These are phyloP conservation scores for Penicillium hordei DNA, from an alignment of 2,329 filamentous ascomycete species.

Conservation along the genomic window DNA sequence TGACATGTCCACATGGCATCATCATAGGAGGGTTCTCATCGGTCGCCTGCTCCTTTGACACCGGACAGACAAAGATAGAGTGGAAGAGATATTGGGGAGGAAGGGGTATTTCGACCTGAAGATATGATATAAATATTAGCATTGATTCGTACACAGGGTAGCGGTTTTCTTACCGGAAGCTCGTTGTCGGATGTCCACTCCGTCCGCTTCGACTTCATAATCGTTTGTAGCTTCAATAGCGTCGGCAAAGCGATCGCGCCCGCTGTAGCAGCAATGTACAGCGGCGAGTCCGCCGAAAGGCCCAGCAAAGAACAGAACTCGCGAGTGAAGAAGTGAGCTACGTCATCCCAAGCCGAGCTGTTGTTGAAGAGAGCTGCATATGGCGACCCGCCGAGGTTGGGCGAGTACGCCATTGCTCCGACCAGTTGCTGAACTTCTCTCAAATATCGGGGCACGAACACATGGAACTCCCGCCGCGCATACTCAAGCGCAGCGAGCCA, in stretches of 20 bases:
- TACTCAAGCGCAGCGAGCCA: constrained; percentile 67
- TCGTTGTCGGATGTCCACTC: constrained; percentile 95
- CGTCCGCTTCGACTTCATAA: constrained; percentile 84
- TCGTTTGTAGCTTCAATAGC: constrained; percentile 81
- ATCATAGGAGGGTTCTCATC: constrained; percentile 94
- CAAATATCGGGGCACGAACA: constrained; percentile 72
- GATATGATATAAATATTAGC: constrained; percentile 7
- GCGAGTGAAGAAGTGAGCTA: constrained; percentile 81
- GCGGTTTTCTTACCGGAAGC: constrained; percentile 65
- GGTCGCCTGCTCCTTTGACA: constrained; percentile 94
- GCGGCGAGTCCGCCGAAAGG: constrained; percentile 83
- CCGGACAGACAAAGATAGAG: constrained; percentile 95
- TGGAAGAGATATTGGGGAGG: constrained; percentile 74
- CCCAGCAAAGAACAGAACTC: constrained; percentile 94
- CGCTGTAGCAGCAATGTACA: constrained; percentile 89
- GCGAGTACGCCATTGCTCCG: constrained; percentile 74
- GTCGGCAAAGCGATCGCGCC: constrained; percentile 88
- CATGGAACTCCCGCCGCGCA: constrained; percentile 69
- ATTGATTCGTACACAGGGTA: constrained; percentile 43
- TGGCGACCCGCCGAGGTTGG: constrained; percentile 73
- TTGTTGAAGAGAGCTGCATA: constrained; percentile 79
- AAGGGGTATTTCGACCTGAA: constrained; percentile 63
- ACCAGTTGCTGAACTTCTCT: constrained; percentile 78
- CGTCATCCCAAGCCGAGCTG: constrained; percentile 73
- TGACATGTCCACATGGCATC: constrained; percentile 91